Conservation (phyloP, 129 eudicot genomes). For the Helianthus annuus region HanXRQr2.0-SUNRISE NC_035442.2:117309025-117309524, state of each 20-base stretch:
- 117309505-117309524: too few relatives aligned
- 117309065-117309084: too few relatives aligned
- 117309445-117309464: not conserved
- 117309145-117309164: too few relatives aligned
- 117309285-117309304: too few relatives aligned
- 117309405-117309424: constrained; percentile 12
- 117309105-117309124: too few relatives aligned
- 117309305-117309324: not conserved
- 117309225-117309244: not conserved
- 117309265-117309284: not conserved
- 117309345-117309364: not conserved
- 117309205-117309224: not conserved
- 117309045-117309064: too few relatives aligned
- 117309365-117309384: not conserved
- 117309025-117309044: too few relatives aligned
- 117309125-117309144: too few relatives aligned
- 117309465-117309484: not conserved
- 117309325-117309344: not conserved
- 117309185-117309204: too few relatives aligned
- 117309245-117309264: not conserved
- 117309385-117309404: not conserved
- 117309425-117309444: constrained; percentile 10
- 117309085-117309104: too few relatives aligned
- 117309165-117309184: too few relatives aligned
- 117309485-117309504: not conserved